Conservation (phyloP, 2,329 filamentous ascomycete species). For the Xylaria multiplex region DNA sequence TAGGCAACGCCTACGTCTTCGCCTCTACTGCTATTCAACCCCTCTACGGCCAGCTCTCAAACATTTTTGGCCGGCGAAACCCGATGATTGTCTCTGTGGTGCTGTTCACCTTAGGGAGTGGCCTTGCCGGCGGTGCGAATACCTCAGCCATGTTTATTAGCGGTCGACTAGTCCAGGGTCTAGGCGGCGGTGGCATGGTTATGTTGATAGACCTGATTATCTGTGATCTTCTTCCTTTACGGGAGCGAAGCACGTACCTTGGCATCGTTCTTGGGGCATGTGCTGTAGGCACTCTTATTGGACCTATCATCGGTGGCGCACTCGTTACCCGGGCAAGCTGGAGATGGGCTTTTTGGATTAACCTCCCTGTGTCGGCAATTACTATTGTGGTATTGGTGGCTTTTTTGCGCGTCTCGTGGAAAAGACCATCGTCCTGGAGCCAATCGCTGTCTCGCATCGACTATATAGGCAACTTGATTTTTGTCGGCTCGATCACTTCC, state of each 20-base stretch:
- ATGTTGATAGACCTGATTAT: too few species aligned
- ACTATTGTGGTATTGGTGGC: neutral
- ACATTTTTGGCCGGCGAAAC: conserved; percentile 50
- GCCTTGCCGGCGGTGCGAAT: too few species aligned
- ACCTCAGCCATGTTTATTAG: too few species aligned
- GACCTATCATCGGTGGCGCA: conserved; percentile 6
- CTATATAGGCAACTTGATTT: conserved; percentile 32
- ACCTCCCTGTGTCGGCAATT: conserved; percentile 38
- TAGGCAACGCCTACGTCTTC: conserved; percentile 26
- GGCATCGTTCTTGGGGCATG: too few species aligned
- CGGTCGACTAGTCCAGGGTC: too few species aligned
- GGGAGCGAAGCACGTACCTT: too few species aligned
- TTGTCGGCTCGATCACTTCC: conserved; percentile 30
- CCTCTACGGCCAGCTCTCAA: conserved; percentile 55
- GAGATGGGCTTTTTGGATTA: conserved; percentile 41
- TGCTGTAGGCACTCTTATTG: neutral
- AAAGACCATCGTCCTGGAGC: neutral
- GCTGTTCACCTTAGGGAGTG: too few species aligned
- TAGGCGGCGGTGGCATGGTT: too few species aligned
- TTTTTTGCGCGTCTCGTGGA: too few species aligned
- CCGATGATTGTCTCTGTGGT: too few species aligned
- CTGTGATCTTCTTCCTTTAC: too few species aligned
- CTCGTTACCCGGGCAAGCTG: conserved; percentile 1
- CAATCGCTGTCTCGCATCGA: conserved; percentile 31
- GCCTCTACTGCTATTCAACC: conserved; percentile 18